Conservation (phyloP, 139 green algal species). For the Coelastrella sp. region DNA sequence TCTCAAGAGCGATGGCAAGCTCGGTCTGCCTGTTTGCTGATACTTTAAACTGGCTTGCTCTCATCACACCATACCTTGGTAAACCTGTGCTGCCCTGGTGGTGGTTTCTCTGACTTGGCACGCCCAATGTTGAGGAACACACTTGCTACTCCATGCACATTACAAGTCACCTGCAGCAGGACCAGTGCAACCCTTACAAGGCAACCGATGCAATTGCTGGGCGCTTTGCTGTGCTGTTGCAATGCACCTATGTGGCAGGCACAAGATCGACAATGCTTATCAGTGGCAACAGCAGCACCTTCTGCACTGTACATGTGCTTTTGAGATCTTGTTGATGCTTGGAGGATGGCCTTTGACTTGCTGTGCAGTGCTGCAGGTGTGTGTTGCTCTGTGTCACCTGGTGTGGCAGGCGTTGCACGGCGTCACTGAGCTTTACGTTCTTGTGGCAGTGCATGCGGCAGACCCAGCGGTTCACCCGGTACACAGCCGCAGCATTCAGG, state of each 20-base stretch:
- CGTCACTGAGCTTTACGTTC: constrained; percentile 94
- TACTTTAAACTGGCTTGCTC: neutral
- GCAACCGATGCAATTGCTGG: neutral
- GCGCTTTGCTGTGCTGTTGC: neutral
- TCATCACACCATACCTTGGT: constrained; percentile 10
- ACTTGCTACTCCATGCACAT: constrained; percentile 90
- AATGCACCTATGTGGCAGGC: neutral
- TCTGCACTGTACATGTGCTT: neutral
- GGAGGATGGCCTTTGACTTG: too few species aligned
- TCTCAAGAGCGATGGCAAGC: too few species aligned
- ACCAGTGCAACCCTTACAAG: neutral
- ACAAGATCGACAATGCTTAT: neutral
- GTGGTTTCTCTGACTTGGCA: constrained; percentile 27
- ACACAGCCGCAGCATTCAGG: constrained; percentile 60
- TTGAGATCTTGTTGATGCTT: neutral
- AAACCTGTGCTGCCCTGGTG: constrained; percentile 36
- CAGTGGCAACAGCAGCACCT: neutral
- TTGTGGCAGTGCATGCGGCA: constrained; percentile 88
- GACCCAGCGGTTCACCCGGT: constrained; percentile 81
- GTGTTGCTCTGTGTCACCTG: neutral
- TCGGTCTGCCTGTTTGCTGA: neutral
- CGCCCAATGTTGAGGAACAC: constrained; percentile 88
- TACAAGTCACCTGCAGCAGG: constrained; percentile 46
- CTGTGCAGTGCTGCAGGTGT: neutral
- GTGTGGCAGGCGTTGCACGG: constrained; percentile 94